These are phyloP conservation scores for Macadamia tetraphylla DNA, from an alignment of 164 flowering plant species.

Conservation along the genomic window DNA sequence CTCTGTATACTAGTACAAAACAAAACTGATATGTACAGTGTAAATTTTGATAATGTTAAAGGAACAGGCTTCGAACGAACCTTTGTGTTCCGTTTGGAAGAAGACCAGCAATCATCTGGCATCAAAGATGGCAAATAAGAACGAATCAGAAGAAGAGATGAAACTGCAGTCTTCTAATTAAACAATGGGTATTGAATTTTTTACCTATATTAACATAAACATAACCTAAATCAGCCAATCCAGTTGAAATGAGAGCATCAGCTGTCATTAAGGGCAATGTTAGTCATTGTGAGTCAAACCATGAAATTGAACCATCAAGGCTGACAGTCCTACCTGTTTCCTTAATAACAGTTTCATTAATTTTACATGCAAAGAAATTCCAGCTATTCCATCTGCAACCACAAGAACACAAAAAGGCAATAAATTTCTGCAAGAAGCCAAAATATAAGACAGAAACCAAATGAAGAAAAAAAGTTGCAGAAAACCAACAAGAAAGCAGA, in stretches of 20 bases:
- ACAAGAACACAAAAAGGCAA: slow-evolving; percentile 8
- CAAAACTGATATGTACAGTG: not conserved
- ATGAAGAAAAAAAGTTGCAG: not conserved
- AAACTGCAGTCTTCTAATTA: not conserved
- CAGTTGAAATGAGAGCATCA: slow-evolving; percentile 85
- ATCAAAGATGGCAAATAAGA: slow-evolving; percentile 2
- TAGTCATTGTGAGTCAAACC: slow-evolving; percentile 2
- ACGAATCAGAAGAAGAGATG: not conserved
- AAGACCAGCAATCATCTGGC: slow-evolving; percentile 98
- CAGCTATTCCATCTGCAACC: slow-evolving; percentile 91
- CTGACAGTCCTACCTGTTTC: slow-evolving; percentile 53
- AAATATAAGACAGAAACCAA: too few species aligned
- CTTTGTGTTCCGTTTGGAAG: slow-evolving; percentile 36
- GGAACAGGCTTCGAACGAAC: slow-evolving; percentile 21
- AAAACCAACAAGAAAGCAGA: not conserved
- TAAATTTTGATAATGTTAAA: not conserved
- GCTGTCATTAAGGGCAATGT: slow-evolving; percentile 46
- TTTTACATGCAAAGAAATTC: slow-evolving; percentile 87
- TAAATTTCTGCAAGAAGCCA: not conserved
- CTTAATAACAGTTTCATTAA: slow-evolving; percentile 72
- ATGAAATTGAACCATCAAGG: not conserved
- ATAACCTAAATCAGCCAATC: slow-evolving; percentile 84
- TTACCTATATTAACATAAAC: slow-evolving; percentile 86
- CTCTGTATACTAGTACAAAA: not conserved
- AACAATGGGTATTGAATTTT: not conserved